Conservation (phyloP, 73 alveolate species). For the Paramecium primaurelia region DNA sequence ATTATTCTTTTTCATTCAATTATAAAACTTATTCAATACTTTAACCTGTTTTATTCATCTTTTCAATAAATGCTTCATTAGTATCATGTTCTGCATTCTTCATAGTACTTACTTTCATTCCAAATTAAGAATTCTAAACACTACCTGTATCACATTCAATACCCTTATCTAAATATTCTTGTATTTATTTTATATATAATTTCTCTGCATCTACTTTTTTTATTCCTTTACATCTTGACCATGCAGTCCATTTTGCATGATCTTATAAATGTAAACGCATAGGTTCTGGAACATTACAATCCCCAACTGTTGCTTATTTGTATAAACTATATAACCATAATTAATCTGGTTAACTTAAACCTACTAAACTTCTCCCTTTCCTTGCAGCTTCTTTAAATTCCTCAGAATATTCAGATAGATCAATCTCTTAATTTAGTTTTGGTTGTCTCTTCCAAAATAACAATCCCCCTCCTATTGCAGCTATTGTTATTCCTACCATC, state of each 20-base stretch:
- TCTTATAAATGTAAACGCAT: slow-evolving; percentile 63
- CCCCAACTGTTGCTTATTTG: slow-evolving; percentile 68
- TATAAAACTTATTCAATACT: neutral
- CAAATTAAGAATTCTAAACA: neutral
- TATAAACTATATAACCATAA: slow-evolving; percentile 58
- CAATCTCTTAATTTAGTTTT: neutral
- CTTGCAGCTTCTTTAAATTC: neutral
- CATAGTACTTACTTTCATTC: slow-evolving; percentile 9
- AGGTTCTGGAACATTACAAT: slow-evolving; percentile 65
- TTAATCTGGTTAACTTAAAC: slow-evolving; percentile 13
- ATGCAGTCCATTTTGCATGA: slow-evolving; percentile 72
- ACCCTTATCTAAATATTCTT: neutral
- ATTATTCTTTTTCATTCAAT: neutral
- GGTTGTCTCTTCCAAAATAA: neutral
- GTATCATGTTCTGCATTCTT: slow-evolving; percentile 38
- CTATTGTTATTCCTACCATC: neutral
- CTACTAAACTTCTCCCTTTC: neutral
- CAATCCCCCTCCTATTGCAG: neutral
- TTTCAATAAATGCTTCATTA: neutral
- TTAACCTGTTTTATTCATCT: neutral
- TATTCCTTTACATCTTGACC: slow-evolving; percentile 65
- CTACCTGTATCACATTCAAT: neutral
- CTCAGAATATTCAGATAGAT: neutral
- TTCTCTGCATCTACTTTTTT: slow-evolving; percentile 57
- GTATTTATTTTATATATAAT: slow-evolving; percentile 54